Evolutionary conservation across 345 rosid species (phyloP).

Genomic region (Gossypium longicalyx): DNA sequence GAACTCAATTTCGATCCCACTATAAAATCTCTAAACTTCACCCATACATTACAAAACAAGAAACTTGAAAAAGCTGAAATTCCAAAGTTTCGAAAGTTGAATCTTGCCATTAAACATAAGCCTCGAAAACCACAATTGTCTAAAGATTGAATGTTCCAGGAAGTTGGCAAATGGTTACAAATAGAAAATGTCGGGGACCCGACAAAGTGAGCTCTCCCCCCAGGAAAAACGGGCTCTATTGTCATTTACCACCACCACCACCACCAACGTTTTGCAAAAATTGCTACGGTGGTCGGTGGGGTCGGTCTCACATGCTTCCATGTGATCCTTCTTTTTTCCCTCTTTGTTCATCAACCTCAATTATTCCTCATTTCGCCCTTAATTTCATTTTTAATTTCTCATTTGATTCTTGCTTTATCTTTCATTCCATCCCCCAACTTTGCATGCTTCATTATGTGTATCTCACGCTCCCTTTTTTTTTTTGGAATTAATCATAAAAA

Average conservation of each 20-base stretch:
- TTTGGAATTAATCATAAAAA: background rate
- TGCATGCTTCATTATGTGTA: background rate
- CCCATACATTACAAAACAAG: too few relatives aligned
- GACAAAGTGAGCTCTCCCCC: constrained; percentile 67
- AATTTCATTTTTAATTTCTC: constrained; percentile 3
- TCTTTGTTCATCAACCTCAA: background rate
- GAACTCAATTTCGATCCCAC: too few relatives aligned
- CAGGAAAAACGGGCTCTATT: constrained; percentile 64
- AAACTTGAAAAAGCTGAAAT: too few relatives aligned
- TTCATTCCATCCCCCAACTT: background rate
- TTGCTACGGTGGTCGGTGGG: constrained; percentile 24
- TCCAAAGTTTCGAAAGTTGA: too few relatives aligned
- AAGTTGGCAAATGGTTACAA: constrained; percentile 6
- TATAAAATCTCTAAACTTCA: too few relatives aligned
- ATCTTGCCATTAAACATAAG: too few relatives aligned
- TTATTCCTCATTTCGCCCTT: background rate
- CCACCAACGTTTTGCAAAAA: constrained; percentile 28
- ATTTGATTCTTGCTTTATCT: background rate
- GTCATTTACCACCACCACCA: constrained; percentile 19
- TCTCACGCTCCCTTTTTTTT: background rate
- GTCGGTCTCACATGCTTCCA: constrained; percentile 69
- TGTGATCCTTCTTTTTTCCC: constrained; percentile 29
- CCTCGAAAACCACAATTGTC: too few relatives aligned
- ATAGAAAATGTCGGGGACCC: constrained; percentile 22
- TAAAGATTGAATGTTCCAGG: background rate